Base-by-base conservation (phyloP, 768 basidiomycete species). In the Vishniacozyma victoriae region DNA sequence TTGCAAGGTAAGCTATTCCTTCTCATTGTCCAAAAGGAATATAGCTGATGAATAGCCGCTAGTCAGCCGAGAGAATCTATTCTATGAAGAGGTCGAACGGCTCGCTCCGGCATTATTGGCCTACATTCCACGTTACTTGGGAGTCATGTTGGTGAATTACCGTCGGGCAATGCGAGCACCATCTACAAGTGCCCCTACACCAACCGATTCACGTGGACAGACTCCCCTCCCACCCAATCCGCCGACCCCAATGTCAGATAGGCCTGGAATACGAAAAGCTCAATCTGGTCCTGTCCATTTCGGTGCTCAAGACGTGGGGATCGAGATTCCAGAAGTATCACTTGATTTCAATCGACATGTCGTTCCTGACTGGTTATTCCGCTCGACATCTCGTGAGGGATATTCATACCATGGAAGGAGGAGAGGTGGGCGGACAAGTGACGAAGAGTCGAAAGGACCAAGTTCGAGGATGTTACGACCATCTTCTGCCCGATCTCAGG, bases 131-230 rank as follows among this genome's bases (percentile, higher is more conserved):
- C 84, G 92, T 36, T 99, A 99, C 72, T 78, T 99, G 14, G 95
- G 95, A 19, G 95, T 99, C 46, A 95, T 99, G 90, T 79, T 97
- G 35, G 93, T 99, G 61, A 93, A 85, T 44, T 97, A 97, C 67
- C 82, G 95, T 20, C 80, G 85, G 13, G 86, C 89, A 1, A 73
- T 71, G 1, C 72, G 44, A 16, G 22, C 16, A 26, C n/a, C n/a
- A n/a, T n/a, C n/a, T n/a, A 12, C 41, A 20, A 22, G 26, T 24
- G 29, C 29, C 9, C 29, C 29, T 33, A 59, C 61, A 9, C 55
- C 62, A 18, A 59, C 60, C 27, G 55, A 62, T 24, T 52, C 50
- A 5, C 16, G 37, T 1, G 23, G 37, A 15, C n/a, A n/a, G n/a
- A 27, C n/a, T 23, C 29, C n/a, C 9, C 29, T 33, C 9, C 29